A percentile compares a stretch with the other conserved stretches of the same genome.
Evolutionary conservation across 345 rosid genomes (phyloP).

Genomic region (Geranium brycei): DNA sequence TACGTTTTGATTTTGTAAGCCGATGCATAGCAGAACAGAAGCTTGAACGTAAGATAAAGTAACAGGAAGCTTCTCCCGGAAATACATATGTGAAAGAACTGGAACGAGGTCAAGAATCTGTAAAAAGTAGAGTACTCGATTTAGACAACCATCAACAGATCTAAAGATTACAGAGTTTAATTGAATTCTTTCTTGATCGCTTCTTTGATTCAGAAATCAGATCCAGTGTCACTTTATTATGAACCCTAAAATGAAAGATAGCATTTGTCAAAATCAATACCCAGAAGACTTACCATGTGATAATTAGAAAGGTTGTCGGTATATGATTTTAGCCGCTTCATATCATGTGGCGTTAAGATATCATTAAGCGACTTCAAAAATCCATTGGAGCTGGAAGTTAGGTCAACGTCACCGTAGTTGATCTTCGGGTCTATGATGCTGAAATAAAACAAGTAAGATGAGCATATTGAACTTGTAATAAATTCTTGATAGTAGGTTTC

Average conservation of each 20-base stretch:
- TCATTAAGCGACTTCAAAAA: constrained; percentile 34
- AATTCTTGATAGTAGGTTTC: constrained; percentile 6
- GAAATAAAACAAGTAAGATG: constrained; percentile 17
- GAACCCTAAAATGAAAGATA: too few species aligned
- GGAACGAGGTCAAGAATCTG: constrained; percentile 64
- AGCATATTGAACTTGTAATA: constrained; percentile 8
- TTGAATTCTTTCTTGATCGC: too few species aligned
- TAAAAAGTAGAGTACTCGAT: not conserved
- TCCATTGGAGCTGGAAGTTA: constrained; percentile 33
- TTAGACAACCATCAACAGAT: not conserved
- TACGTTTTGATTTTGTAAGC: constrained; percentile 64
- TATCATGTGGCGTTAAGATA: constrained; percentile 45
- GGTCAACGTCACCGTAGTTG: constrained; percentile 34
- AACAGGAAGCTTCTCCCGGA: constrained; percentile 71
- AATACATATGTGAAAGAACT: constrained; percentile 57
- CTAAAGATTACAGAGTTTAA: too few species aligned
- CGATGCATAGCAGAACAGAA: constrained; percentile 67
- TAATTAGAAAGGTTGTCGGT: constrained; percentile 14
- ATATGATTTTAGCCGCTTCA: constrained; percentile 59
- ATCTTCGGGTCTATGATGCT: constrained; percentile 85
- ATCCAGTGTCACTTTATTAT: too few species aligned
- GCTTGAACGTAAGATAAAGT: constrained; percentile 68
- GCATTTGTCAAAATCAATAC: too few species aligned
- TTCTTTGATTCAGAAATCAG: too few species aligned
- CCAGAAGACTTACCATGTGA: too few species aligned